Evolutionary conservation across 805 yeast genomes (phyloP), one percentile per base, ranked within the genome.

Genomic region (Dipodascus geniculatus): DNA sequence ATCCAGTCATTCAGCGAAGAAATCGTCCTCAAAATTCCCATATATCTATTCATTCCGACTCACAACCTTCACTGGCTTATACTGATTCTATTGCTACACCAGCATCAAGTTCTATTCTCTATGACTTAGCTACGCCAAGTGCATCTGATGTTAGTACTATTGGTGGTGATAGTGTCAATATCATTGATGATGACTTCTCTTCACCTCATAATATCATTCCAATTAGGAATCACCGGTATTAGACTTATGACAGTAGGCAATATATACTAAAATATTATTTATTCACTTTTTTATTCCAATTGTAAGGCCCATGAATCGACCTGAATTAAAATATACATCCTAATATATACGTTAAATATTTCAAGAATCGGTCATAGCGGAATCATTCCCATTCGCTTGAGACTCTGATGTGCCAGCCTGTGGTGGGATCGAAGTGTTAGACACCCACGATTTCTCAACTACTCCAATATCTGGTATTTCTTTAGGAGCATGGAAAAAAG

Each of bases 401-500:
- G n/a, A n/a, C n/a, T n/a, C n/a, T n/a, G n/a, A n/a, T n/a, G n/a
- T n/a, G 33, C 33, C 11, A 9, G 20, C 44, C 14, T 14, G 20
- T 38, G 44, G 14, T 38, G n/a, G n/a, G n/a, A n/a, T n/a, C n/a
- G 44, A 38, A 17, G 44, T 38, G 20, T 38, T 38, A 6, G 44
- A 14, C 4, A 35, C n/a, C 65, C 68, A 69, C 48, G 58, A 53
- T 55, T 65, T 65, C 20, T 60, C 58, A 8, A 68, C 63, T 3
- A 52, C 53, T 9, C 69, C 69, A 8, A 67, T 56, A 3, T 63
- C 69, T 0, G 70, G 64, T 22, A 68, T 55, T 1, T 54, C 60
- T 28, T 56, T 53, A 4, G 59, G 42, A 1, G 58, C 54, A 38
- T 56, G 57, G 58, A 55, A 67, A 52, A 70, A 70, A 53, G 58